Evolutionary conservation across 345 rosid species (phyloP).

Genomic region (Clarkia xantiana): DNA sequence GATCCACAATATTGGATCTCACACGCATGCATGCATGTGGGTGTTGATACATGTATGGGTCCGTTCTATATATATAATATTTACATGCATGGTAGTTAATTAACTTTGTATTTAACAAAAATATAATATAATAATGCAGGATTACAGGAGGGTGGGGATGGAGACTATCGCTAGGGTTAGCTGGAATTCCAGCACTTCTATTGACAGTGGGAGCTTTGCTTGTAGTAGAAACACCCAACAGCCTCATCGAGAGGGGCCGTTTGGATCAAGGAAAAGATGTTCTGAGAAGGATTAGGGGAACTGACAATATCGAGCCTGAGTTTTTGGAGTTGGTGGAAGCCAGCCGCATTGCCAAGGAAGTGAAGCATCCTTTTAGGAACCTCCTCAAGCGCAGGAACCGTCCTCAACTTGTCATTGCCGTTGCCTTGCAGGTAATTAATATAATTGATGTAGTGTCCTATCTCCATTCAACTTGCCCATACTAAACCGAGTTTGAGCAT

Average conservation of each 20-base stretch:
- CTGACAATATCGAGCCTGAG: conserved; percentile 73
- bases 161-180: conserved; percentile 82
- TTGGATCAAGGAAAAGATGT: conserved; percentile 76
- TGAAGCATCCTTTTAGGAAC: conserved; percentile 81
- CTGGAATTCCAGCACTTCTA: conserved; percentile 80
- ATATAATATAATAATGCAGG: too few species aligned
- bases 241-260: conserved; percentile 78
- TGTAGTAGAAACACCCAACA: conserved; percentile 84
- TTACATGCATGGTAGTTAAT: too few species aligned
- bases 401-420: conserved; percentile 69
- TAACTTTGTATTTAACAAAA: too few species aligned
- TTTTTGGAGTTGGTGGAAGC: conserved; percentile 82
- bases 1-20: too few species aligned
- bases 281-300: conserved; percentile 66
- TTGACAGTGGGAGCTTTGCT: conserved; percentile 66
- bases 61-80: too few species aligned
- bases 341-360: conserved; percentile 62
- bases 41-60: too few species aligned
- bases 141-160: conserved; percentile 85
- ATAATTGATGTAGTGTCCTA: too few species aligned
- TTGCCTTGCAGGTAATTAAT: conserved; percentile 63
- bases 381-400: conserved; percentile 59
- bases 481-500: too few species aligned
- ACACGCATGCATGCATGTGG: too few species aligned
- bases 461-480: too few species aligned